phyloP scores from a whole-genome alignment of 2,329 filamentous ascomycete genomes.

The Fusarium temperatum region DNA sequence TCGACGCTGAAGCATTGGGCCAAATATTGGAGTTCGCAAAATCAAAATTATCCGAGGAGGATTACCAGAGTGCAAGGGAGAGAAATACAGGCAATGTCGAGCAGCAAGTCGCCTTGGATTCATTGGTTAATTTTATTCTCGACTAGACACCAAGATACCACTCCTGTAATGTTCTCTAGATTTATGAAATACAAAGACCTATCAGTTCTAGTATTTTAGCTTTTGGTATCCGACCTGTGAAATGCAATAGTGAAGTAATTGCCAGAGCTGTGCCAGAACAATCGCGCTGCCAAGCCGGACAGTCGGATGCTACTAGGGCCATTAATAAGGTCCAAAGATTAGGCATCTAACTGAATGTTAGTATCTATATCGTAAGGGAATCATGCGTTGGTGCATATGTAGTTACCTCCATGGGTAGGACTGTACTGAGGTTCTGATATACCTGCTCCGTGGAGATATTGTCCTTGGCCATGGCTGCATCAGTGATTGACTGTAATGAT shows the following conservation, averaged over 20 bases:
- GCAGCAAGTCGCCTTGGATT: not conserved
- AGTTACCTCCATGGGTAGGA: not conserved
- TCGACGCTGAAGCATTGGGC: not conserved
- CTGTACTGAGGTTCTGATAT: not conserved
- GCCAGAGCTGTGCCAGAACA: not conserved
- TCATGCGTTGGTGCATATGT: not conserved
- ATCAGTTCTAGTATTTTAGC: not conserved
- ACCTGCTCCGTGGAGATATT: not conserved
- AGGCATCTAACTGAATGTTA: not conserved
- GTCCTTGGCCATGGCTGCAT: not conserved
- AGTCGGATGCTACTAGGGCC: not conserved
- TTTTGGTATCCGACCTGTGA: not conserved
- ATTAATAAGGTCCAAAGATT: not conserved
- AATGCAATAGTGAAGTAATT: not conserved
- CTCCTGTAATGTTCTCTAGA: too few relatives aligned
- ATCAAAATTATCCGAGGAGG: not conserved
- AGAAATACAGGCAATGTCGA: not conserved
- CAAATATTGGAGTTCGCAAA: not conserved
- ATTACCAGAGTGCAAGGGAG: not conserved
- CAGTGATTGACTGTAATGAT: not conserved
- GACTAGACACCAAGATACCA: not conserved
- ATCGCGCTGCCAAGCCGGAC: not conserved
- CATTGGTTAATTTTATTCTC: not conserved
- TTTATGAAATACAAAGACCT: not conserved
- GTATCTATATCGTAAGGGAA: rapidly evolving